These are phyloP conservation scores for Babesia bigemina DNA, from an alignment of 169 alveolate genomes.

Conservation along the genomic window DNA sequence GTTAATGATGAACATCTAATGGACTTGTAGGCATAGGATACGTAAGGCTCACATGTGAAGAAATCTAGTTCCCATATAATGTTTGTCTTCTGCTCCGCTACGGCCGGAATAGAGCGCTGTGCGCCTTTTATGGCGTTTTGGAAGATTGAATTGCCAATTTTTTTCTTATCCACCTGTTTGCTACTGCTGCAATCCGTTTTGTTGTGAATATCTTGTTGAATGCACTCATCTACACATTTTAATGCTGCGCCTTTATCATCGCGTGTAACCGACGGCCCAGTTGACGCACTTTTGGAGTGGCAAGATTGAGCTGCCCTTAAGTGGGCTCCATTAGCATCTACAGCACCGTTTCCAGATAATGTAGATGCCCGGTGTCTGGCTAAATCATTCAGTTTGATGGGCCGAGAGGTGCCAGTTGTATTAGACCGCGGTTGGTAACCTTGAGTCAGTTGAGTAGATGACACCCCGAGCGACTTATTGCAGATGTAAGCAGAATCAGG, in stretches of 20 bases:
- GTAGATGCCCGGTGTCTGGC: too few relatives aligned
- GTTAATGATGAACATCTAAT: not conserved
- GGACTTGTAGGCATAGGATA: conserved; percentile 20
- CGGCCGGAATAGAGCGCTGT: not conserved
- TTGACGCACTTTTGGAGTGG: too few relatives aligned
- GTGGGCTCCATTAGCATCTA: too few relatives aligned
- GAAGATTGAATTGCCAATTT: conserved; percentile 3
- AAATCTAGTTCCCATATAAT: conserved; percentile 54
- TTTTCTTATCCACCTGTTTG: not conserved
- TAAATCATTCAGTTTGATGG: too few relatives aligned
- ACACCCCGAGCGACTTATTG: not conserved
- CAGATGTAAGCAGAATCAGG: not conserved
- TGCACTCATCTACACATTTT: too few relatives aligned
- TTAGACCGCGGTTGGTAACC: not conserved
- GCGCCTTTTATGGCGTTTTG: conserved; percentile 14
- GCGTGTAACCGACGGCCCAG: too few relatives aligned
- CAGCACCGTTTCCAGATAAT: too few relatives aligned
- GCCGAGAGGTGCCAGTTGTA: not conserved
- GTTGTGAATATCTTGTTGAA: too few relatives aligned
- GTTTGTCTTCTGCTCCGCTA: conserved; percentile 10
- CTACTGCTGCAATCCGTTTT: too few relatives aligned
- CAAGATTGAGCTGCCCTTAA: too few relatives aligned
- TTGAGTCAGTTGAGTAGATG: not conserved
- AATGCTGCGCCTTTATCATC: too few relatives aligned
- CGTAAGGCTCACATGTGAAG: conserved; percentile 41